Conservation (phyloP, 1,139 yeast species). For the Yamadazyma songkhlaensis region DNA sequence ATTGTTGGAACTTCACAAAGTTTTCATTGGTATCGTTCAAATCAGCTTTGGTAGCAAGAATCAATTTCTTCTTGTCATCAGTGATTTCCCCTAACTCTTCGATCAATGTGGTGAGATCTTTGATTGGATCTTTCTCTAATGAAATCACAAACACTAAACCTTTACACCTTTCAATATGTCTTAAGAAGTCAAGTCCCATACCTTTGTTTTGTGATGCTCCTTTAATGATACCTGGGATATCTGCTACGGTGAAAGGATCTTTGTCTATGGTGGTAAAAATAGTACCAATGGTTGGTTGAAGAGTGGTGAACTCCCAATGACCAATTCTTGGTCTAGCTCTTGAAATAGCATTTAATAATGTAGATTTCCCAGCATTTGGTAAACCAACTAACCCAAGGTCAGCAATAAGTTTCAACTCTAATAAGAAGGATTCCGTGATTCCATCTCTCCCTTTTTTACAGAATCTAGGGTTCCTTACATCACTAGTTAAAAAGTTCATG, state of each 20-base stretch:
- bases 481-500: constrained; percentile 85
- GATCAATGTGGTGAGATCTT: constrained; percentile 59
- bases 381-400: constrained; percentile 92
- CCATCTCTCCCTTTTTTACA: constrained; percentile 77
- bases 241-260: constrained; percentile 88
- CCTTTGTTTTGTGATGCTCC: constrained; percentile 88
- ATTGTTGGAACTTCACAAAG: constrained; percentile 41
- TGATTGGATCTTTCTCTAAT: constrained; percentile 64
- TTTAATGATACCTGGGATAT: constrained; percentile 90
- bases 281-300: constrained; percentile 91
- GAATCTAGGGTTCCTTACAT: constrained; percentile 85
- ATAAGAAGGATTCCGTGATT: constrained; percentile 61
- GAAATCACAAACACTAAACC: constrained; percentile 87
- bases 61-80: constrained; percentile 57
- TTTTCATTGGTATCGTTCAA: constrained; percentile 48
- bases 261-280: constrained; percentile 64
- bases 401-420: constrained; percentile 85
- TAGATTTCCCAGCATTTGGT: constrained; percentile 96
- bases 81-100: constrained; percentile 72
- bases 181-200: constrained; percentile 86
- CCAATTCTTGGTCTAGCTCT: constrained; percentile 90
- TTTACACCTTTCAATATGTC: constrained; percentile 89
- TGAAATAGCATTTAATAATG: constrained; percentile 83
- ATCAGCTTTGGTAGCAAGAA: constrained; percentile 93
- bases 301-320: constrained; percentile 95